Evolutionary conservation across 2,329 filamentous ascomycete species (phyloP).

Genomic region (Dissoconium aciculare): DNA sequence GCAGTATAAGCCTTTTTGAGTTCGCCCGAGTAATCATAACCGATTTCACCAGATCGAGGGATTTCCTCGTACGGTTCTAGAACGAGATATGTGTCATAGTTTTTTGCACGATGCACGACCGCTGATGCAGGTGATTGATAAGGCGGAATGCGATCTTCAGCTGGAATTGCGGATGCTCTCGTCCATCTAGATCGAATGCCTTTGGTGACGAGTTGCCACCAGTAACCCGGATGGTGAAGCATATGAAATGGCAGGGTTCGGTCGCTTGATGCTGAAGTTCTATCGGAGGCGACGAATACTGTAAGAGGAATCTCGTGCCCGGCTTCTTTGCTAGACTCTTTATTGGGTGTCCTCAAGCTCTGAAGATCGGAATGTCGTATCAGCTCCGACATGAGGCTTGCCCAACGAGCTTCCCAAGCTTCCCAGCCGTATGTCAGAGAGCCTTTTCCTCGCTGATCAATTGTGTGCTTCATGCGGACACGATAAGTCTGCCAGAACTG

Average conservation of each 20-base stretch:
- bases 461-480: slow-evolving; percentile 55
- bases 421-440: slow-evolving; percentile 85
- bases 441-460: slow-evolving; percentile 72
- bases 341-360: slow-evolving; percentile 22
- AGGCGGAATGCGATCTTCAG: slow-evolving; percentile 42
- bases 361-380: slow-evolving; percentile 39
- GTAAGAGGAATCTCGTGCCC: slow-evolving; percentile 5
- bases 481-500: slow-evolving; percentile 68
- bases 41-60: slow-evolving; percentile 28
- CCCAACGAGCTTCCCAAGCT: slow-evolving; percentile 75
- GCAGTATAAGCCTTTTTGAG: slow-evolving; percentile 37
- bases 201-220: slow-evolving; percentile 40
- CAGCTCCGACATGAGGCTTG: slow-evolving; percentile 45
- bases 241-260: slow-evolving; percentile 42
- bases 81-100: slow-evolving; percentile 47
- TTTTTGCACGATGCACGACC: slow-evolving; percentile 37
- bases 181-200: slow-evolving; percentile 36
- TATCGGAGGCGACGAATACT: slow-evolving; percentile 37
- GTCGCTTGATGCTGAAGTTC: slow-evolving; percentile 34
- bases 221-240: slow-evolving; percentile 49
- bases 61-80: slow-evolving; percentile 43
- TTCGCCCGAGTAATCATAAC: slow-evolving; percentile 38
- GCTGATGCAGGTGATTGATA: slow-evolving; percentile 41
- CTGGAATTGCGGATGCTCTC: slow-evolving; percentile 41
- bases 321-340: slow-evolving; percentile 6